phyloP scores from a whole-genome alignment of 164 flowering plant genomes.

The Hamamelis virginiana region DNA sequence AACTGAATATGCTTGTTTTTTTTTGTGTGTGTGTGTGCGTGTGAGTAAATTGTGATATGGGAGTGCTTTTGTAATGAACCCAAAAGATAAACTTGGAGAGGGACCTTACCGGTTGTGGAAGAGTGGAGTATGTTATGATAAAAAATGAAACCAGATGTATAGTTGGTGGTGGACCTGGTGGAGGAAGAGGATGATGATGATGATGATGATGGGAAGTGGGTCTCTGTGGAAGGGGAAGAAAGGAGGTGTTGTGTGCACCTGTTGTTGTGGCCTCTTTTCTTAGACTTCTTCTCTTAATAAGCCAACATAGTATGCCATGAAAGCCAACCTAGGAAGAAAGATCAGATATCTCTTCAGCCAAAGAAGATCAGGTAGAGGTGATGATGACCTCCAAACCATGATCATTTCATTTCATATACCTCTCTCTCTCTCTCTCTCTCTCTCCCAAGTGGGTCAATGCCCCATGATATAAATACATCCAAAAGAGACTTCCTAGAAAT shows the following conservation, averaged over 20 bases:
- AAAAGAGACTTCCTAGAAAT: slow-evolving; percentile 37
- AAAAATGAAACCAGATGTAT: background rate
- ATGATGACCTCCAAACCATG: slow-evolving; percentile 28
- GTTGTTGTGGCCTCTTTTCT: slow-evolving; percentile 1
- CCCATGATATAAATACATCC: slow-evolving; percentile 33
- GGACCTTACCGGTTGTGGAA: slow-evolving; percentile 16
- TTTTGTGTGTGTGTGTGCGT: no score
- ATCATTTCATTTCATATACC: slow-evolving; percentile 25
- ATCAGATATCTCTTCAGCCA: slow-evolving; percentile 24
- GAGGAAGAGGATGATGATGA: slow-evolving; percentile 1
- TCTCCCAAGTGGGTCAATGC: slow-evolving; percentile 44
- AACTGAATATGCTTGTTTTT: no score
- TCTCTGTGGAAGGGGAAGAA: no score
- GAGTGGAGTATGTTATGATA: slow-evolving; percentile 10
- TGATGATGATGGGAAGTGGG: background rate
- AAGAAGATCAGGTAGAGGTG: slow-evolving; percentile 29
- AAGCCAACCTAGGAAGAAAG: slow-evolving; percentile 24
- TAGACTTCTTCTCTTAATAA: slow-evolving; percentile 13
- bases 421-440: slow-evolving; percentile 14
- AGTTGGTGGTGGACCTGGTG: slow-evolving; percentile 7
- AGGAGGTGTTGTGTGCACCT: no score
- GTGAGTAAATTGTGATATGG: background rate
- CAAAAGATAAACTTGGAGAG: slow-evolving; percentile 3
- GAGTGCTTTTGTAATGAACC: background rate
- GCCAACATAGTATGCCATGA: slow-evolving; percentile 30